phyloP scores from a whole-genome alignment of 305 asterid species.

The Striga hermonthica region DNA sequence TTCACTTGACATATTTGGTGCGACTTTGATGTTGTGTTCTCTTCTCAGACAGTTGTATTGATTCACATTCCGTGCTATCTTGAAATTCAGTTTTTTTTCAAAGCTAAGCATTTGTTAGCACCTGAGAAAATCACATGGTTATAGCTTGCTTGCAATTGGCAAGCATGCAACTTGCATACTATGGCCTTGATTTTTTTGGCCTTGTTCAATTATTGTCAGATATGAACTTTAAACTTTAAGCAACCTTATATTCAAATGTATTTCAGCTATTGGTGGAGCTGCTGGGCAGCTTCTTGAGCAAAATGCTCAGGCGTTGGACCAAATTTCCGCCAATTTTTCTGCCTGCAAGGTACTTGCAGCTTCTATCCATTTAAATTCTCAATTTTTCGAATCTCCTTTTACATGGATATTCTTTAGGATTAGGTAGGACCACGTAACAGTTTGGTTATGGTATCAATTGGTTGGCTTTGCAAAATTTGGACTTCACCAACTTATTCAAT shows the following conservation, averaged over 20 bases:
- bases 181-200: conserved; percentile 23
- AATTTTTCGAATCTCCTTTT: not conserved
- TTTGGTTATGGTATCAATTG: conserved; percentile 19
- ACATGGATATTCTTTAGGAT: no score
- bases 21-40: not conserved
- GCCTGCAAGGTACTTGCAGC: conserved; percentile 50
- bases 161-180: conserved; percentile 11
- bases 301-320: conserved; percentile 74
- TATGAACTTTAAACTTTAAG: not conserved
- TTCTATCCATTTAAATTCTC: conserved; percentile 6
- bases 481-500: not conserved
- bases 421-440: not conserved
- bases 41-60: conserved; percentile 9
- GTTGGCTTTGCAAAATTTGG: conserved; percentile 6
- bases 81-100: conserved; percentile 2
- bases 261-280: conserved; percentile 75
- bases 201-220: conserved; percentile 12
- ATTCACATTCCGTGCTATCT: conserved; percentile 13
- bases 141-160: conserved; percentile 24
- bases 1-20: conserved; percentile 6
- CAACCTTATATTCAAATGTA: conserved; percentile 26
- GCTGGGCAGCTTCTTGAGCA: conserved; percentile 81
- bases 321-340: conserved; percentile 65
- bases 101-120: not conserved
- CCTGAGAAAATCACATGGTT: conserved; percentile 7